phyloP scores from a whole-genome alignment of 78 protist genomes.

The Speleostelium caveatum region DNA sequence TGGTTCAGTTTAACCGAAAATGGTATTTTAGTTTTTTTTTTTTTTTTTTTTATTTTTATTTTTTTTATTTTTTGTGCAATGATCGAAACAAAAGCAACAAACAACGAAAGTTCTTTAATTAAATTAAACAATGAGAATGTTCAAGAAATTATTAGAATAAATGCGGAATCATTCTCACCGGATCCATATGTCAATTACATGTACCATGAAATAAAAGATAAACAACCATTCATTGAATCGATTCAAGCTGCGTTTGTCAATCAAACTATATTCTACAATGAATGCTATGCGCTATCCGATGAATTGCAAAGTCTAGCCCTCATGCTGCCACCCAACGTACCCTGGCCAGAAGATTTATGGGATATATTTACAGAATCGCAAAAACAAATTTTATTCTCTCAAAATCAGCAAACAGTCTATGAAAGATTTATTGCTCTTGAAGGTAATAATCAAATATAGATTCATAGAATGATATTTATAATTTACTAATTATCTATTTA shows the following conservation, averaged over 20 bases:
- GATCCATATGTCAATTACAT: constrained; percentile 68
- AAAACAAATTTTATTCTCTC: not conserved
- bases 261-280: constrained; percentile 24
- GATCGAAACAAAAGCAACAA: too few relatives aligned
- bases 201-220: constrained; percentile 33
- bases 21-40: too few relatives aligned
- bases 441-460: not conserved
- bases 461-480: not conserved
- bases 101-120: too few relatives aligned
- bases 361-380: constrained; percentile 30
- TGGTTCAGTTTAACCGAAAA: too few relatives aligned
- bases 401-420: not conserved
- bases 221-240: constrained; percentile 3
- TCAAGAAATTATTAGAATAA: not conserved
- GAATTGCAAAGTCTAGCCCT: constrained; percentile 5
- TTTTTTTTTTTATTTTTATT: too few relatives aligned
- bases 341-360: constrained; percentile 76
- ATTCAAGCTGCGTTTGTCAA: constrained; percentile 58
- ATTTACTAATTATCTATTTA: not conserved
- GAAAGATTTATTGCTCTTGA: constrained; percentile 57
- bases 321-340: constrained; percentile 30
- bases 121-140: not conserved
- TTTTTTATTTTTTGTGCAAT: too few relatives aligned
- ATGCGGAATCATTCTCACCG: not conserved
- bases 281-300: constrained; percentile 11